Conservation (phyloP, 2,329 filamentous ascomycete genomes). For the Teratosphaeria zuluensis region DNA sequence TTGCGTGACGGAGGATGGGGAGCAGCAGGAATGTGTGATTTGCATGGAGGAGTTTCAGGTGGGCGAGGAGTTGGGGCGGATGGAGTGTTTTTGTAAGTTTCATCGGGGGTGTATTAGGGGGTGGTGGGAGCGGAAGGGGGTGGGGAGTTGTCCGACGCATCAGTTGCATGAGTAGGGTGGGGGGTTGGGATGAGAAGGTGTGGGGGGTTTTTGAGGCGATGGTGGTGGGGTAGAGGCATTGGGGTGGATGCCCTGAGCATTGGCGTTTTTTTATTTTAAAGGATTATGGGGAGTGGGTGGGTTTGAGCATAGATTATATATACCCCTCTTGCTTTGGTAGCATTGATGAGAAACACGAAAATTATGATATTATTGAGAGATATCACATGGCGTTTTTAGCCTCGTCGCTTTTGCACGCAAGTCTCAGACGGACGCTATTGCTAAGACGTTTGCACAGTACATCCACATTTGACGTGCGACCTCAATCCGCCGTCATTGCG, state of each 20-base stretch:
- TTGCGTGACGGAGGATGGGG: slow-evolving; percentile 42
- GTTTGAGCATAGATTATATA: neutral
- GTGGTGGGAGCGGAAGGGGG: slow-evolving; percentile 50
- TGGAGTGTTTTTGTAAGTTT: slow-evolving; percentile 57
- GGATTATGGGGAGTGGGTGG: neutral
- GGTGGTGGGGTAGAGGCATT: neutral
- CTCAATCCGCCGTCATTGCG: too few species aligned
- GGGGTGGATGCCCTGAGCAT: neutral
- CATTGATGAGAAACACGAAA: neutral
- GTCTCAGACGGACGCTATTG: too few species aligned
- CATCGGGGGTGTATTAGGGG: slow-evolving; percentile 50
- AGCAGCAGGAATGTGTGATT: slow-evolving; percentile 50
- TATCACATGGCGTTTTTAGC: too few species aligned
- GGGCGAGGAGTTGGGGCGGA: slow-evolving; percentile 48
- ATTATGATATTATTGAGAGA: neutral
- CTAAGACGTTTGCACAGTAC: too few species aligned
- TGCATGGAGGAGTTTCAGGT: slow-evolving; percentile 56
- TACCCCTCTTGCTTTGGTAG: neutral
- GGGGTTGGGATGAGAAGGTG: neutral
- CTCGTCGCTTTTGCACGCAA: too few species aligned
- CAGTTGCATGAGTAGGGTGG: slow-evolving; percentile 31
- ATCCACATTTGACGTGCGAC: too few species aligned
- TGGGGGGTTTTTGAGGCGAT: neutral
- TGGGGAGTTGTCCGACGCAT: slow-evolving; percentile 52
- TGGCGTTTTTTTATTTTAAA: neutral